phyloP scores from a whole-genome alignment of 805 yeast genomes.

The Lachancea cidri region DNA sequence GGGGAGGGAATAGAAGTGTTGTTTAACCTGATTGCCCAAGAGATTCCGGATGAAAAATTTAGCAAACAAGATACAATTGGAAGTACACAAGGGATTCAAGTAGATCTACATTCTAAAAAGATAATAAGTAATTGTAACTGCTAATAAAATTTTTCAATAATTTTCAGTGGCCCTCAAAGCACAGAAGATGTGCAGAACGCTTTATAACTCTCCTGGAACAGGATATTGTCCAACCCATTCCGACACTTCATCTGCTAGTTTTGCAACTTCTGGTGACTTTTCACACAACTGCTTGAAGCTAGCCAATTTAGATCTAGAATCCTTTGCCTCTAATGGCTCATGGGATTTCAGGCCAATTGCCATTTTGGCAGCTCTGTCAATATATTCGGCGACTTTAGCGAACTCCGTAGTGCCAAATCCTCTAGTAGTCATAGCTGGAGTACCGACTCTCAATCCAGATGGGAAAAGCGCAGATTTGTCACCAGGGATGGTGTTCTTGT shows the following conservation, averaged over 20 bases:
- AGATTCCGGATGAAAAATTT: slow-evolving; percentile 33
- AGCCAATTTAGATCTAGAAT: slow-evolving; percentile 57
- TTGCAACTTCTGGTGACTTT: slow-evolving; percentile 55
- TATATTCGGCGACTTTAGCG: slow-evolving; percentile 70
- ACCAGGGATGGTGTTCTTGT: slow-evolving; percentile 95
- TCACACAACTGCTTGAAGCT: slow-evolving; percentile 69
- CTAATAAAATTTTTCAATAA: slow-evolving; percentile 5
- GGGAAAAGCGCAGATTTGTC: slow-evolving; percentile 95
- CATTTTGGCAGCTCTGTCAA: slow-evolving; percentile 71
- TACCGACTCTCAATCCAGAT: slow-evolving; percentile 93
- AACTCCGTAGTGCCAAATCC: slow-evolving; percentile 81
- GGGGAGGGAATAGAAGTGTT: slow-evolving; percentile 44
- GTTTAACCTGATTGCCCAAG: slow-evolving; percentile 41
- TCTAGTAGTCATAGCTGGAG: slow-evolving; percentile 98
- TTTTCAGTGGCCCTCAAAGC: neutral
- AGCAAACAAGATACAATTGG: neutral
- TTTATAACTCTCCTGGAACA: slow-evolving; percentile 72
- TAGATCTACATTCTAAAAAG: neutral
- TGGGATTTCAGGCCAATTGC: slow-evolving; percentile 55
- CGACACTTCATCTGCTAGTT: slow-evolving; percentile 59
- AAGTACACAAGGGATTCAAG: neutral
- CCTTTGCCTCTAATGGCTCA: slow-evolving; percentile 40
- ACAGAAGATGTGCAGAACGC: neutral
- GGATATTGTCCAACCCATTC: slow-evolving; percentile 73
- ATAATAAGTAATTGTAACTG: slow-evolving; percentile 10